Base-by-base conservation (phyloP, 768 basidiomycete species). In the Pleurotus citrinopileatus region DNA sequence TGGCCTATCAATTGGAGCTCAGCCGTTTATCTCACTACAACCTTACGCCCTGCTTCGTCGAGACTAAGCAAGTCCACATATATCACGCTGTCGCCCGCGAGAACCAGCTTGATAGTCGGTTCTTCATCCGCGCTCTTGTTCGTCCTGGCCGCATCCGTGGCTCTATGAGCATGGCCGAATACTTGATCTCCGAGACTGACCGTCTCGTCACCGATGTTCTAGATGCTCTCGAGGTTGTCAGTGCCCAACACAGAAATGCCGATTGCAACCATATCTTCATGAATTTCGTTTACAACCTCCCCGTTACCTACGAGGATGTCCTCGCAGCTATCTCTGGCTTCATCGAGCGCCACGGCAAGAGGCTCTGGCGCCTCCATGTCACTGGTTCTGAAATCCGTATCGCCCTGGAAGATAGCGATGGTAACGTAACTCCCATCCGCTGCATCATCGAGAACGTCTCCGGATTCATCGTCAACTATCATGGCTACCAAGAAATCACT, bases 251-350 rank as follows among this genome's bases (percentile, higher is more conserved):
- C 63, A 85, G 95, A 56, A 92, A 89, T 60, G 91, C 96, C 3
- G 96, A 98, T 66, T 94, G 93, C 75, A 98, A 98, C 70, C 95
- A 98, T 68, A 97, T 98, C 68, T 95, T 94, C 76, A 87, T 98
- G 85, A 98, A 98, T 77, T 99, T 98, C 69, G 86, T 98, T 63
- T 98, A 98, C 81, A 93, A 91, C 67, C 87, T 99, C 42, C 83
- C 87, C 25, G 94, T 99, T 57, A 87, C 87, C 28, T 98, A 98
- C 63, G 95, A 98, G 57, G 96, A 98, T 62, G 95, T 98, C 6
- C 84, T 98, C 52, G 90, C 92, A 43, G 97, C 97, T 12, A 91
- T 98, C 55, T 87, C 95, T n/a, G 97, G 97, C 38, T 99, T 99
- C 78, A 94, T 99, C 61, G 97, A 98, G 61, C 89, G 97, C 34